These are phyloP conservation scores for Cochlearia excelsa DNA, from an alignment of 345 rosid species.

Conservation along the genomic window DNA sequence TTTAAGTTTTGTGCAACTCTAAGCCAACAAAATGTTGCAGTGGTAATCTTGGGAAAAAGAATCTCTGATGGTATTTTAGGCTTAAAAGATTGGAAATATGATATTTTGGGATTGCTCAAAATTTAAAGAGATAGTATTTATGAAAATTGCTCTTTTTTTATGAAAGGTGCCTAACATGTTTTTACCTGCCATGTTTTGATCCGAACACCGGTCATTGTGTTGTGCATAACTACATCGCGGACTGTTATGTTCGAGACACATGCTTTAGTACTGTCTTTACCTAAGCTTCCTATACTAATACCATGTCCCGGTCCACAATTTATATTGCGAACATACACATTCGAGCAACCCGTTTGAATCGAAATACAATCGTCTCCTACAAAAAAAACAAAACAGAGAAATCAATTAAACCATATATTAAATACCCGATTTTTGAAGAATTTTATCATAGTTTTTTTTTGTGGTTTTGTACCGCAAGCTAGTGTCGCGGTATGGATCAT, in stretches of 20 bases:
- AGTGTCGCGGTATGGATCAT: constrained; percentile 66
- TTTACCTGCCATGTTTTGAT: constrained; percentile 81
- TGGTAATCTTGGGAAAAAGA: no score
- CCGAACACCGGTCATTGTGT: constrained; percentile 88
- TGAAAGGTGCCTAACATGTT: no score
- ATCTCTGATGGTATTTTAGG: no score
- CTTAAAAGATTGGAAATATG: no score
- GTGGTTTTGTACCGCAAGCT: constrained; percentile 66
- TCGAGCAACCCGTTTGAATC: constrained; percentile 92
- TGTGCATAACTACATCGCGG: constrained; percentile 69
- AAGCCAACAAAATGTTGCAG: no score
- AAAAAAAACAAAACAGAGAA: constrained; percentile 11
- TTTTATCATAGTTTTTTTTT: not conserved
- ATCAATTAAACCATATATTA: not conserved
- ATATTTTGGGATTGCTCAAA: no score
- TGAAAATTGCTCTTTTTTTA: no score
- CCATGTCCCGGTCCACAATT: constrained; percentile 99
- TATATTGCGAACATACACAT: constrained; percentile 73
- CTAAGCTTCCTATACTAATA: constrained; percentile 93
- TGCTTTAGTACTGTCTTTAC: constrained; percentile 74
- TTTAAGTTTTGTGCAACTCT: no score
- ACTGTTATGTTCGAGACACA: constrained; percentile 94
- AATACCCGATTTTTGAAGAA: constrained; percentile 1
- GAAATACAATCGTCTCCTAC: constrained; percentile 96
- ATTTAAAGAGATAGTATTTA: no score